phyloP scores from a whole-genome alignment of 176 grass and related monocot species.

The Carex pumila region DNA sequence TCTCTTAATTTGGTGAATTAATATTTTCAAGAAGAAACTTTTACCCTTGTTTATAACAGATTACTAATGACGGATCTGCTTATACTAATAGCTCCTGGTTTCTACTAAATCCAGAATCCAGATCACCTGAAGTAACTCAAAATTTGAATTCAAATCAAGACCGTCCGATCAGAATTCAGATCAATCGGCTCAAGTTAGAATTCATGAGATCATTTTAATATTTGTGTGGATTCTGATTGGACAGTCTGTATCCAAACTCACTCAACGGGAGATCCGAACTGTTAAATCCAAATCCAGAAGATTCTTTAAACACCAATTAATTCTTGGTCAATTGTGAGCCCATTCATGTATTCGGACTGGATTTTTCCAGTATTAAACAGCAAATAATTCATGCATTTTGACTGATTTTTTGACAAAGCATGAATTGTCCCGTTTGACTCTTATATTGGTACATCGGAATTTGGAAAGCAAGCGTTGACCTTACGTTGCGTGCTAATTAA shows the following conservation, averaged over 20 bases:
- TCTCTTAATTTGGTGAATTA: not conserved
- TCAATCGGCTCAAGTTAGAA: too few relatives aligned
- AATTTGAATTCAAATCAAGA: too few relatives aligned
- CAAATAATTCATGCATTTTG: not conserved
- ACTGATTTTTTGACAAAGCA: not conserved
- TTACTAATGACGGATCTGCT: not conserved
- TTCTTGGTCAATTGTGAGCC: not conserved
- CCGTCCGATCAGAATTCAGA: too few relatives aligned
- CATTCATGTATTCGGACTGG: not conserved
- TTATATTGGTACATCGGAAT: slow-evolving; percentile 6
- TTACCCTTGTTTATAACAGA: not conserved
- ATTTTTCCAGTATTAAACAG: not conserved
- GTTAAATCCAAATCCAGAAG: not conserved
- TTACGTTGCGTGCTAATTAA: not conserved
- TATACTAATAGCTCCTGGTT: not conserved
- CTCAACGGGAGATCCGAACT: too few relatives aligned
- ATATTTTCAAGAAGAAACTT: not conserved
- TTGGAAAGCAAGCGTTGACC: slow-evolving; percentile 10
- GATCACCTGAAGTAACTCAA: too few relatives aligned
- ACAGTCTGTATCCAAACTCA: too few relatives aligned
- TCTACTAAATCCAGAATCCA: not conserved
- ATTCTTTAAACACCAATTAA: not conserved
- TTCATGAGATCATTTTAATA: too few relatives aligned
- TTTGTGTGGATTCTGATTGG: too few relatives aligned
- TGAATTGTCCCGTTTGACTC: not conserved